phyloP scores from a whole-genome alignment of 441 rosid species.

The Pelargonium fulgidum region DNA sequence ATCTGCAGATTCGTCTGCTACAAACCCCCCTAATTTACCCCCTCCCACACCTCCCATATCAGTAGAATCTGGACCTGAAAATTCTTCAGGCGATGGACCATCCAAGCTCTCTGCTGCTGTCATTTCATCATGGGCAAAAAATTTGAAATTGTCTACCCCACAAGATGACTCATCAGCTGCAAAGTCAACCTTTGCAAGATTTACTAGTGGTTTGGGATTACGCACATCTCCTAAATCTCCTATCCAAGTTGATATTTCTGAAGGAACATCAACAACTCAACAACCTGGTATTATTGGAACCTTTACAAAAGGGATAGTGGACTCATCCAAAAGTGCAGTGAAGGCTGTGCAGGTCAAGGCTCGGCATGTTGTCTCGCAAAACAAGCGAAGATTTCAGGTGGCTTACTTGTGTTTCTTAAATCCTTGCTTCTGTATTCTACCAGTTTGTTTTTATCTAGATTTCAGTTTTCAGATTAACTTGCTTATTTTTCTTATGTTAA shows the following conservation, averaged over 20 bases:
- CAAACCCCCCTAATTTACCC: conserved; percentile 39
- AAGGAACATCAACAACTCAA: conserved; percentile 40
- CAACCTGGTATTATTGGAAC: conserved; percentile 74
- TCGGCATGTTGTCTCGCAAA: conserved; percentile 93
- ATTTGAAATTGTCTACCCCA: conserved; percentile 40
- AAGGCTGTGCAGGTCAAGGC: conserved; percentile 98
- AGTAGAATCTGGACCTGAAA: conserved; percentile 33
- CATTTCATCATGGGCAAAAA: conserved; percentile 77
- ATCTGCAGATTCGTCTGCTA: conserved; percentile 39
- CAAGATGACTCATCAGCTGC: conserved; percentile 48
- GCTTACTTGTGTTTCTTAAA: conserved; percentile 5
- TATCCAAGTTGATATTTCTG: conserved; percentile 39
- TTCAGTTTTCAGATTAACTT: neutral
- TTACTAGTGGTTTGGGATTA: conserved; percentile 76
- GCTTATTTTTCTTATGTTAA: too few relatives aligned
- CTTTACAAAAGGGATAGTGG: conserved; percentile 79
- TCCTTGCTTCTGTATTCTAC: neutral
- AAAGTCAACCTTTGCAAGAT: conserved; percentile 69
- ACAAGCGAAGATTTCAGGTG: conserved; percentile 96
- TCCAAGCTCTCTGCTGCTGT: conserved; percentile 64
- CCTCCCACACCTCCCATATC: conserved; percentile 26
- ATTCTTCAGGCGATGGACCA: conserved; percentile 42
- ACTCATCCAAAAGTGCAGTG: conserved; percentile 89
- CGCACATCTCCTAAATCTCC: conserved; percentile 71
- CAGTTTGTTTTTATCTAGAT: neutral